phyloP scores from a whole-genome alignment of 305 asterid genomes.

The Solanum hybrid region DNA sequence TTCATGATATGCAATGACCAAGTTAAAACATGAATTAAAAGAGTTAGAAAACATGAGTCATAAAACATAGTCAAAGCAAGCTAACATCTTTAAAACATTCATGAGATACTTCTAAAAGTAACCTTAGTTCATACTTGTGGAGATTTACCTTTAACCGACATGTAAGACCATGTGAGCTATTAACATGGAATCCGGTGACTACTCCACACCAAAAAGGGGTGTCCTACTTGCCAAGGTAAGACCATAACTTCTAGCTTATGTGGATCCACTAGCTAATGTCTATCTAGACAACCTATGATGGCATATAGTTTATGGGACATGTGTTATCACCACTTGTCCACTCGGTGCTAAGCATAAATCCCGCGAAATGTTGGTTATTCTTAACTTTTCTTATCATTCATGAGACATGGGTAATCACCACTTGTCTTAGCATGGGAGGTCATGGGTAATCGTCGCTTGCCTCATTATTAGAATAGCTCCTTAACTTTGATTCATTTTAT shows the following conservation, averaged over 20 bases:
- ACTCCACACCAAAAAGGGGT: background rate
- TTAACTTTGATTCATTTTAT: background rate
- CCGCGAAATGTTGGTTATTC: background rate
- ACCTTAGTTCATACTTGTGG: too few species aligned
- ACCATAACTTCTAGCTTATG: background rate
- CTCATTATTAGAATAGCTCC: background rate
- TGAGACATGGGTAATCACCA: background rate
- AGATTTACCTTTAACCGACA: background rate
- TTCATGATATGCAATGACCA: too few species aligned
- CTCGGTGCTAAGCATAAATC: background rate
- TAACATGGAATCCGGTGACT: background rate
- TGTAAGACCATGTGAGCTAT: background rate
- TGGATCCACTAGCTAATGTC: background rate
- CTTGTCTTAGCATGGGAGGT: background rate
- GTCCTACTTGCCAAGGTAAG: background rate
- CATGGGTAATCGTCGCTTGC: background rate
- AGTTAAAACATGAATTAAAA: too few species aligned
- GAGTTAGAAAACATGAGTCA: too few species aligned
- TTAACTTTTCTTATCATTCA: background rate
- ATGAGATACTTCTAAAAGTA: too few species aligned
- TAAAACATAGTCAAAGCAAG: too few species aligned
- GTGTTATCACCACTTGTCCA: background rate
- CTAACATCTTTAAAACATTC: too few species aligned
- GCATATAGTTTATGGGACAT: background rate
- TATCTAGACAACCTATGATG: background rate